phyloP scores from a whole-genome alignment of 139 green algal species.

The Chlorella sp. region DNA sequence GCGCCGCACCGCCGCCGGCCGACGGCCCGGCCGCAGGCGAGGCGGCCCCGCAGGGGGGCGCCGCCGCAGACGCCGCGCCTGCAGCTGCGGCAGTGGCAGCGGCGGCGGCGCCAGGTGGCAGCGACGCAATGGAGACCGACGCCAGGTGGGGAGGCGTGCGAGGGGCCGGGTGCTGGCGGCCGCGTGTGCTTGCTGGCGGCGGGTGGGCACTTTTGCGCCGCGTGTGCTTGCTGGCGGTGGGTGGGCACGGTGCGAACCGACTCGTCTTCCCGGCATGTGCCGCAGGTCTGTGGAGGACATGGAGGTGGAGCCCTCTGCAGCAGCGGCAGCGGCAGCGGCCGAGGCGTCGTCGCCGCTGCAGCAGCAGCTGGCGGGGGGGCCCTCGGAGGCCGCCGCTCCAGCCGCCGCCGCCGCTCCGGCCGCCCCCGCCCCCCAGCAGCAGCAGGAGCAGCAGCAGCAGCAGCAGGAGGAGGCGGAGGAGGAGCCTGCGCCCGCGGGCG shows the following conservation, averaged over 20 bases:
- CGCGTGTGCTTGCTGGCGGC: neutral
- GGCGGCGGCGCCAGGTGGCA: neutral
- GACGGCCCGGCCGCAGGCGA: no score
- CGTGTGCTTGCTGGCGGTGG: neutral
- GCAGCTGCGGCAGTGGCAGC: neutral
- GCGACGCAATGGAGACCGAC: constrained; percentile 24
- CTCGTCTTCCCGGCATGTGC: neutral
- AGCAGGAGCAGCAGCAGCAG: constrained; percentile 2
- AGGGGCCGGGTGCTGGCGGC: neutral
- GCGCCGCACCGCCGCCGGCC: no score
- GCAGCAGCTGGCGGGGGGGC: constrained; percentile 3
- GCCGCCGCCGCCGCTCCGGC: neutral
- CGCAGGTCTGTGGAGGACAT: neutral
- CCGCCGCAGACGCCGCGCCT: neutral
- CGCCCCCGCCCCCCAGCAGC: neutral
- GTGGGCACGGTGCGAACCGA: neutral
- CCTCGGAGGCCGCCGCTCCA: neutral
- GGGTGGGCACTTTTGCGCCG: neutral
- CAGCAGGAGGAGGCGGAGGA: constrained; percentile 3
- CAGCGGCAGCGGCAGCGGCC: neutral
- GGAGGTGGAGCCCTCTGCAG: neutral
- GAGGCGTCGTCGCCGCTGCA: neutral
- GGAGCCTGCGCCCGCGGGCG: neutral
- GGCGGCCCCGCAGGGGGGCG: no score
- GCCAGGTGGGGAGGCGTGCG: neutral